Conservation (phyloP, 139 green algal species). For the Closterium sp. region DNA sequence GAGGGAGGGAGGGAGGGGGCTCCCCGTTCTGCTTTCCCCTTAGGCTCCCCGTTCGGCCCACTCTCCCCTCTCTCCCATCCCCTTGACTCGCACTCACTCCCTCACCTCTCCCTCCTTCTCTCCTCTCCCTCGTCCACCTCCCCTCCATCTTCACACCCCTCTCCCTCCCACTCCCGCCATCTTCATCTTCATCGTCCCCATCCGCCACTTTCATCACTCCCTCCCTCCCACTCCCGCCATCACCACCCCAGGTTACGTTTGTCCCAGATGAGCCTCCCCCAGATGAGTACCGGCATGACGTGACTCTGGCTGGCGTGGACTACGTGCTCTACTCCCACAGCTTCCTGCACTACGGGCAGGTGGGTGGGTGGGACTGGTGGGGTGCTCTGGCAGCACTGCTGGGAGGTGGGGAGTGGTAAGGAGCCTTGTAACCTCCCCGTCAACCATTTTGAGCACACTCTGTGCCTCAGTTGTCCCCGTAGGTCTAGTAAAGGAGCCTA, state of each 20-base stretch:
- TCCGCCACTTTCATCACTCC: not conserved
- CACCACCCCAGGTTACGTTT: conserved; percentile 9
- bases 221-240: not conserved
- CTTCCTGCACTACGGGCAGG: conserved; percentile 33
- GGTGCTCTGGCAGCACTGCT: no score
- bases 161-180: not conserved
- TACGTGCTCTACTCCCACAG: conserved; percentile 22
- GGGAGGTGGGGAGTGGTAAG: no score
- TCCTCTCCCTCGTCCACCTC: no score
- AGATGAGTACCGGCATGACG: conserved; percentile 6
- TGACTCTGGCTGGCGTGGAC: not conserved
- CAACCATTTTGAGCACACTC: no score
- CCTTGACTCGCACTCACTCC: not conserved
- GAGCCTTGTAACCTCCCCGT: no score
- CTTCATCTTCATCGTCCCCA: no score
- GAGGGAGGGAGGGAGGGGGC: not conserved
- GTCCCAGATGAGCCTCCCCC: conserved; percentile 12
- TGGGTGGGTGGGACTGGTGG: not conserved
- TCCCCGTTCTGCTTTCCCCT: no score
- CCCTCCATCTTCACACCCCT: not conserved
- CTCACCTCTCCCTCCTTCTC: not conserved
- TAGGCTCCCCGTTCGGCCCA: not conserved
- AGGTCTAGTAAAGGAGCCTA: no score
- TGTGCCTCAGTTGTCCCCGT: no score
- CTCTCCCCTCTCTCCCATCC: not conserved